These are phyloP conservation scores for Debaryomyces nepalensis DNA, from an alignment of 1,139 yeast species.

Conservation along the genomic window DNA sequence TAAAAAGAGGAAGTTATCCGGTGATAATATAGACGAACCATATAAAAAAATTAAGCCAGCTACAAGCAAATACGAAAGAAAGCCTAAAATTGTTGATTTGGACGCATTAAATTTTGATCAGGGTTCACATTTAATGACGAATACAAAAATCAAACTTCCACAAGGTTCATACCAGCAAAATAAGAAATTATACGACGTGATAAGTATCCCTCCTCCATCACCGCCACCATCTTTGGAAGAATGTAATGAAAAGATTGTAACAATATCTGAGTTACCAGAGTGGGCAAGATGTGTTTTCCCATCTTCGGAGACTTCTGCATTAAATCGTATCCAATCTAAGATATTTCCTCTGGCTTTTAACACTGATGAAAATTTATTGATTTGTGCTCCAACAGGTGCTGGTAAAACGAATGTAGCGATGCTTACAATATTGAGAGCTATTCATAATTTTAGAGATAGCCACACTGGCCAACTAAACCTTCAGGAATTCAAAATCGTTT, in stretches of 20 bases:
- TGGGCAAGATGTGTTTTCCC: conserved; percentile 88
- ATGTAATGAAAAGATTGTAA: conserved; percentile 55
- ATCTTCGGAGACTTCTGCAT: conserved; percentile 59
- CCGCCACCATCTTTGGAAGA: conserved; percentile 55
- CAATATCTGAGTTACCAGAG: conserved; percentile 67
- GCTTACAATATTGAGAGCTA: conserved; percentile 68
- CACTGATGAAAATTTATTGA: conserved; percentile 69
- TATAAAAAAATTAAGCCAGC: conserved; percentile 14
- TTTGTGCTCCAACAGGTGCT: conserved; percentile 99
- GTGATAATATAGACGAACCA: conserved; percentile 11
- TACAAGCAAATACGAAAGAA: conserved; percentile 23
- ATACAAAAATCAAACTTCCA: conserved; percentile 73
- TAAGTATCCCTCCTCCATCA: conserved; percentile 70
- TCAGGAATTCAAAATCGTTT: conserved; percentile 74
- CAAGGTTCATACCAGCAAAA: conserved; percentile 80
- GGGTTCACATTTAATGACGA: conserved; percentile 71
- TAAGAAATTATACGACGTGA: conserved; percentile 79
- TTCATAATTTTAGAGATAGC: conserved; percentile 56
- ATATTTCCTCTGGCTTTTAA: conserved; percentile 79
- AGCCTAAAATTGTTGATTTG: conserved; percentile 66
- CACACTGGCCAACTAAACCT: conserved; percentile 54
- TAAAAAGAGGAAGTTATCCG: conserved; percentile 24
- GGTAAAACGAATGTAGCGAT: conserved; percentile 97
- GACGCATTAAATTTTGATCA: conserved; percentile 69
- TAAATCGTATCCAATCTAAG: conserved; percentile 84